These are phyloP conservation scores for Drosera spatulata DNA, from an alignment of 179 eudicot species.

Conservation along the genomic window DNA sequence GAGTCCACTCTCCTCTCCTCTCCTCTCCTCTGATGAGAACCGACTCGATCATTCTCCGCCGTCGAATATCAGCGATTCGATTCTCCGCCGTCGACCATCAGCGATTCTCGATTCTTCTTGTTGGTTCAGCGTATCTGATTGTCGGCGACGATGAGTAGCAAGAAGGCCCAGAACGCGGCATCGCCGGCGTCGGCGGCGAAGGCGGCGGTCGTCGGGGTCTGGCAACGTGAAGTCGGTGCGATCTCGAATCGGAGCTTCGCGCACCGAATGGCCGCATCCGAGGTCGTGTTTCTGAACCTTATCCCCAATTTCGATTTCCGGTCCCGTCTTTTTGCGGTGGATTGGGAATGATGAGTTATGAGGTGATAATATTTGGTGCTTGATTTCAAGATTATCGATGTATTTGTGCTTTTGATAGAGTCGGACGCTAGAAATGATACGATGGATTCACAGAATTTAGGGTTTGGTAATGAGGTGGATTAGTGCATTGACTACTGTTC, in stretches of 20 bases:
- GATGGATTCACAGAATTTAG: too few relatives aligned
- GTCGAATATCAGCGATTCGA: background rate
- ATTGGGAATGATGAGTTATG: too few relatives aligned
- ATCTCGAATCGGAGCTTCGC: slow-evolving; percentile 60
- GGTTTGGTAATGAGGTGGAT: too few relatives aligned
- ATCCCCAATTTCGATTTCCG: background rate
- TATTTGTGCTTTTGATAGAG: too few relatives aligned
- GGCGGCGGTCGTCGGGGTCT: slow-evolving; percentile 46
- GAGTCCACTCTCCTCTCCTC: too few relatives aligned
- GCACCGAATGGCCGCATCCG: slow-evolving; percentile 60
- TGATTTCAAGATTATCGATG: too few relatives aligned
- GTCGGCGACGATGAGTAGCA: slow-evolving; percentile 3
- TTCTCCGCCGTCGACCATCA: background rate
- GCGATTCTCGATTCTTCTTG: background rate
- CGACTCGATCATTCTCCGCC: background rate
- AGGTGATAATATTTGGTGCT: too few relatives aligned
- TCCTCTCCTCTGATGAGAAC: too few relatives aligned
- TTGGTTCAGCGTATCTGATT: background rate
- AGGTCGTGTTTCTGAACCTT: slow-evolving; percentile 32
- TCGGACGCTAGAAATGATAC: too few relatives aligned
- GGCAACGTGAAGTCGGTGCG: slow-evolving; percentile 64
- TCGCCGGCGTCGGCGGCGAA: slow-evolving; percentile 5
- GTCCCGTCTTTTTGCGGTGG: too few relatives aligned
- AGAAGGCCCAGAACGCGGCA: slow-evolving; percentile 16
- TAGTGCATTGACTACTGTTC: too few relatives aligned